Base-by-base conservation (phyloP, 441 rosid species). In the Jatropha podagrica region DNA sequence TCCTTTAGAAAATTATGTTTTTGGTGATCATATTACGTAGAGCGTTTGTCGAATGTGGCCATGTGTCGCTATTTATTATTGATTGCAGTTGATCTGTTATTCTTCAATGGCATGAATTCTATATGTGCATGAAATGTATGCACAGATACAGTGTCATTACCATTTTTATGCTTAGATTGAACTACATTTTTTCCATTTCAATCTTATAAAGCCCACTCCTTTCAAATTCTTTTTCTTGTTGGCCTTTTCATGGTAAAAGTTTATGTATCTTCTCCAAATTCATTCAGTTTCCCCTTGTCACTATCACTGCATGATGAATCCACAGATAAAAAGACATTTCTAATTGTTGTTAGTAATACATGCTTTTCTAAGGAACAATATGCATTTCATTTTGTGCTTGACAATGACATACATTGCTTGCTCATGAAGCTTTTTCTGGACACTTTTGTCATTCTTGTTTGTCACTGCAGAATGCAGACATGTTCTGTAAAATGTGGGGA, bases 361-460 rank as follows among this genome's bases (percentile, higher is more conserved):
- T 54, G 58, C 58, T 54, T 54, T 70, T 38, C 62, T 70, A 10
- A 65, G 44, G 32, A 74, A 20, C 38, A 54, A n/a, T 17, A 55
- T 61, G 41, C 9, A 58, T 59, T 42, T 44, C 17, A 49, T 3
- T 48, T 56, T 72, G 52, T 72, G 42, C 4, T 27, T 63, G 56
- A 49, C n/a, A 54, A 32, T 32, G 32, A 32, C 32, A 32, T 61
- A 26, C 46, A 40, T 65, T 20, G 37, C 42, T 65, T 26, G 58
- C 48, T 68, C 41, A 11, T 11, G 26, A 2, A 54, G 5, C 10
- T 60, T 46, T 64, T 32, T 32, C 32, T 32, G 1, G 32, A 32
- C 32, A 32, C 23, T 23, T 23, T 41, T 40, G 65, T 65, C 41
- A 11, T 46, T 46, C 11, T 46, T 65, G 54, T 62, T 69, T 51